Evolutionary conservation across 345 rosid species (phyloP).

Genomic region (Aquilaria yunnanensis): DNA sequence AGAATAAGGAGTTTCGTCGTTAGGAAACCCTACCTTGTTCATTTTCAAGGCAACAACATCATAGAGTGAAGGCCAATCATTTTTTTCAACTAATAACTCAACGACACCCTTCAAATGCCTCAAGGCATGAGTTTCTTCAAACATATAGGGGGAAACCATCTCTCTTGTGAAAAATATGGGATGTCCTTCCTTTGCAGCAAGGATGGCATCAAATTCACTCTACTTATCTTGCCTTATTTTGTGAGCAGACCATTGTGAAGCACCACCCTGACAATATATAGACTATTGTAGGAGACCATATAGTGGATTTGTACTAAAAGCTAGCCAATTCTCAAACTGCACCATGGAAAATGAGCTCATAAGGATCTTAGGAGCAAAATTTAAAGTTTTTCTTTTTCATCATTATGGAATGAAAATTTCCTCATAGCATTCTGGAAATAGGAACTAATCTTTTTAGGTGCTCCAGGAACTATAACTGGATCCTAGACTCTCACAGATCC

Average conservation of each 20-base stretch:
- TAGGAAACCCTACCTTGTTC: slow-evolving; percentile 48
- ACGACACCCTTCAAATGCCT: slow-evolving; percentile 65
- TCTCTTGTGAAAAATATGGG: slow-evolving; percentile 82
- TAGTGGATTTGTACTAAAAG: slow-evolving; percentile 81
- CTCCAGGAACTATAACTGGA: slow-evolving; percentile 68
- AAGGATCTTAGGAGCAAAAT: neutral
- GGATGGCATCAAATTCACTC: slow-evolving; percentile 59
- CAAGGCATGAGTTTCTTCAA: slow-evolving; percentile 74
- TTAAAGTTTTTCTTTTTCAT: slow-evolving; percentile 6
- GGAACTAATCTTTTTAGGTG: slow-evolving; percentile 55
- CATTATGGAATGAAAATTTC: neutral
- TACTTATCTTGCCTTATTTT: slow-evolving; percentile 41
- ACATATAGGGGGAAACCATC: slow-evolving; percentile 90
- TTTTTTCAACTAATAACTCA: slow-evolving; percentile 62
- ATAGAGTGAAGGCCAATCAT: slow-evolving; percentile 78
- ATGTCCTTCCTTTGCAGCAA: slow-evolving; percentile 54
- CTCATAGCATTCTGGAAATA: slow-evolving; percentile 78
- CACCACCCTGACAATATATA: slow-evolving; percentile 87
- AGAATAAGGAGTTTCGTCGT: neutral
- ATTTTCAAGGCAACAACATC: slow-evolving; percentile 35
- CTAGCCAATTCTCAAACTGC: slow-evolving; percentile 76
- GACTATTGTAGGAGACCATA: slow-evolving; percentile 76
- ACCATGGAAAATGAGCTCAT: slow-evolving; percentile 9
- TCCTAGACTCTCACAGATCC: slow-evolving; percentile 94
- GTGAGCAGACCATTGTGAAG: slow-evolving; percentile 79